Conservation (phyloP, 2,329 filamentous ascomycete species). For the Juglanconis juglandina region DNA sequence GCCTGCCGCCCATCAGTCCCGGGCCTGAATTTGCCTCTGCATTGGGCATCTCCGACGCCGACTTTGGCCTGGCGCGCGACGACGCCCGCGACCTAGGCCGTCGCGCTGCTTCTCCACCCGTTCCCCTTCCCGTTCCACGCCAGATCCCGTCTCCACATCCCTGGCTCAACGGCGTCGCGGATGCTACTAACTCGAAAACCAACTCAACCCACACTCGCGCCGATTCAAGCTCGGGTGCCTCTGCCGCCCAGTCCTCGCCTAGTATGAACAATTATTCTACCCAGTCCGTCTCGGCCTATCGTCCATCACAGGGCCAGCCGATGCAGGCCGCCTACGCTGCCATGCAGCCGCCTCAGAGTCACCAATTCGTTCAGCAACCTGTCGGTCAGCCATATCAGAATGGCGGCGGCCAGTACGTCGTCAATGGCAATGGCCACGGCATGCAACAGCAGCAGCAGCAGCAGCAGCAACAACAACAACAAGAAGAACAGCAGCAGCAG, state of each 20-base stretch:
- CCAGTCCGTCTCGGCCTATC: conserved; percentile 9
- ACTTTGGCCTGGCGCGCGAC: conserved; percentile 30
- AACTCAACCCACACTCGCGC: not conserved
- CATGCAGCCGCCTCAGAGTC: conserved; percentile 7
- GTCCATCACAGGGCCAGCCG: conserved; percentile 3
- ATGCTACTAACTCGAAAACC: not conserved
- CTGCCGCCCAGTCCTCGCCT: conserved; percentile 4
- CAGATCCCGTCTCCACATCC: conserved; percentile 16
- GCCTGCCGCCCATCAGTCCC: conserved; percentile 53
- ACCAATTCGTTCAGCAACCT: conserved; percentile 1
- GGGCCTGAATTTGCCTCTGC: conserved; percentile 37
- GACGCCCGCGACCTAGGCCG: conserved; percentile 15
- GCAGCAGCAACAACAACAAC: not conserved
- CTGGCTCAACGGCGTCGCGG: conserved; percentile 18
- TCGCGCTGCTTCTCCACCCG: conserved; percentile 12
- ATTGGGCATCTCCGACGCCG: conserved; percentile 43
- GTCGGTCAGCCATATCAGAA: not conserved
- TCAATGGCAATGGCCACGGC: conserved; percentile 4
- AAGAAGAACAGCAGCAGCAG: not conserved
- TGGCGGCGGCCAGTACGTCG: conserved; percentile 6
- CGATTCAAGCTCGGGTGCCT: not conserved
- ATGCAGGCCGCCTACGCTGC: conserved; percentile 14
- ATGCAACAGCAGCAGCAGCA: conserved; percentile 3
- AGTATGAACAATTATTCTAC: conserved; percentile 4
- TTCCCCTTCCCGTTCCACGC: not conserved